Percentiles rank a stretch among this genome's conserved stretches.
phyloP scores from a whole-genome alignment of 768 basidiomycete genomes.

The Boletus reticulatus region DNA sequence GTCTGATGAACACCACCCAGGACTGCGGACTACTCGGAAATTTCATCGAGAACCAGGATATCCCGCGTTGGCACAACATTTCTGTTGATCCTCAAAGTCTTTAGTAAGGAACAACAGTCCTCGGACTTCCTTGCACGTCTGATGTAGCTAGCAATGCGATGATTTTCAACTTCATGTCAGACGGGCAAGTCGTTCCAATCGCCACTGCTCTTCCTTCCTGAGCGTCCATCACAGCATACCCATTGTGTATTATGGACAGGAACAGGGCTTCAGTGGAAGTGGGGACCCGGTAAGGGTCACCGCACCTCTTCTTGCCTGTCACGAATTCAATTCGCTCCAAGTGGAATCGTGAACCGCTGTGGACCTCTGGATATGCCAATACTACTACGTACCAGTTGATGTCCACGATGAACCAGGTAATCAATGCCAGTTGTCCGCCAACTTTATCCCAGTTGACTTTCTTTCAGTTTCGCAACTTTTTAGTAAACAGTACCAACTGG shows the following conservation, averaged over 20 bases:
- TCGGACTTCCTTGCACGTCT: background rate
- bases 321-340: slow-evolving; percentile 23
- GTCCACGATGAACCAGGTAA: slow-evolving; percentile 56
- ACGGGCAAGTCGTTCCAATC: slow-evolving; percentile 41
- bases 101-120: slow-evolving; percentile 41
- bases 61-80: slow-evolving; percentile 69
- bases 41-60: slow-evolving; percentile 78
- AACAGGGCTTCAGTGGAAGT: slow-evolving; percentile 64
- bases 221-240: slow-evolving; percentile 48
- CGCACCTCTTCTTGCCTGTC: background rate
- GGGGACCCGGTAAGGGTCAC: slow-evolving; percentile 53
- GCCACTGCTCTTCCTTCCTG: background rate
- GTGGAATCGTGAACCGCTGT: slow-evolving; percentile 76
- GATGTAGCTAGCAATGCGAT: slow-evolving; percentile 59
- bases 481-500: slow-evolving; percentile 55
- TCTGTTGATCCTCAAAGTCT: slow-evolving; percentile 73
- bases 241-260: slow-evolving; percentile 80
- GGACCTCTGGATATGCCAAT: slow-evolving; percentile 64
- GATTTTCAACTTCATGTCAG: slow-evolving; percentile 71
- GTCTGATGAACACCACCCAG: slow-evolving; percentile 9
- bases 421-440: background rate
- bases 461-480: slow-evolving; percentile 59
- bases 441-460: background rate
- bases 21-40: slow-evolving; percentile 52
- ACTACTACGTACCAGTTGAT: slow-evolving; percentile 59